phyloP scores from a whole-genome alignment of 73 alveolate species.

The Paramecium caudatum region DNA sequence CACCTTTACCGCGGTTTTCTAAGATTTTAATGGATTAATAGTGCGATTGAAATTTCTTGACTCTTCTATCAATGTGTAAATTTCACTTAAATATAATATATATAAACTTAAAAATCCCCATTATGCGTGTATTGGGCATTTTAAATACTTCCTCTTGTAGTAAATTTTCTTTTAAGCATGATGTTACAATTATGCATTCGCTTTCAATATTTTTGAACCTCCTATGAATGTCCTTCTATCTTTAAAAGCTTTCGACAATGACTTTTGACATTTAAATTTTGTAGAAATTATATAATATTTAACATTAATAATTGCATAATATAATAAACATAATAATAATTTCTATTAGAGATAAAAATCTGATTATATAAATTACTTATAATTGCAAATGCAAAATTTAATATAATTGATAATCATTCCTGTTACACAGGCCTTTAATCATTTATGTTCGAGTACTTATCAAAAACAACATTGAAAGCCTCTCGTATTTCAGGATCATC shows the following conservation, averaged over 20 bases:
- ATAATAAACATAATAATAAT: background rate
- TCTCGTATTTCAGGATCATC: background rate
- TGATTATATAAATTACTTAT: too few species aligned
- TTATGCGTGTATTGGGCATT: background rate
- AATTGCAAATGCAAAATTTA: too few species aligned
- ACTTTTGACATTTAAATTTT: too few species aligned
- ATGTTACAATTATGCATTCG: background rate
- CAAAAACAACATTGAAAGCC: background rate
- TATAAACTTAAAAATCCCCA: background rate
- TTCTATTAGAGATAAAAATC: slow-evolving; percentile 11
- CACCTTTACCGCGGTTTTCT: background rate
- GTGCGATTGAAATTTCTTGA: background rate
- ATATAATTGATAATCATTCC: too few species aligned
- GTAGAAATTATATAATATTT: too few species aligned
- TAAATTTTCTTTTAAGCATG: background rate
- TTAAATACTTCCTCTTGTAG: background rate
- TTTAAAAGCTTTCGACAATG: too few species aligned
- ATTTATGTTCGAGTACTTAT: too few species aligned
- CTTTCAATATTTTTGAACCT: background rate
- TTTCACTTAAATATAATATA: background rate
- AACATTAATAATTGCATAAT: background rate
- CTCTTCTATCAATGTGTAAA: background rate
- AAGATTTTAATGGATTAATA: background rate
- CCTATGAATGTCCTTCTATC: too few species aligned
- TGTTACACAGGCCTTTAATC: too few species aligned